Conservation (phyloP, 306 rosid species). For the Sophora flavescens region DNA sequence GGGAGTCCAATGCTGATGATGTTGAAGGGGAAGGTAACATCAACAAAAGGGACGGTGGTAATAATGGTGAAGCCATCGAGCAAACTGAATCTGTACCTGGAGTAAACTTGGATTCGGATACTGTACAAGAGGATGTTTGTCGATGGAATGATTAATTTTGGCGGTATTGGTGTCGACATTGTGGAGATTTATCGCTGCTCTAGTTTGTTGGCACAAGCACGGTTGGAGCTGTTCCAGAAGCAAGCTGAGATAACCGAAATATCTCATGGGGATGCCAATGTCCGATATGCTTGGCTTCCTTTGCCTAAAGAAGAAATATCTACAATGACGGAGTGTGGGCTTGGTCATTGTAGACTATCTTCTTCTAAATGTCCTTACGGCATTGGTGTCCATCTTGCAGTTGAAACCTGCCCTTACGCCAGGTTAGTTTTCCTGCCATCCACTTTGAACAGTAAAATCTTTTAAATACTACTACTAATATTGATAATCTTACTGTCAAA, state of each 20-base stretch:
- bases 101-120: conserved; percentile 51
- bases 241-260: conserved; percentile 64
- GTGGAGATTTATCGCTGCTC: conserved; percentile 61
- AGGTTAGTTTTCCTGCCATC: conserved; percentile 70
- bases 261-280: conserved; percentile 73
- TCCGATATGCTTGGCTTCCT: conserved; percentile 86
- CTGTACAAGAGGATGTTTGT: conserved; percentile 70
- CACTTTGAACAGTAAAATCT: no score
- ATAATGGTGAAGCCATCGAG: conserved; percentile 53
- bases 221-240: conserved; percentile 75
- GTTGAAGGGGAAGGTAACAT: conserved; percentile 71
- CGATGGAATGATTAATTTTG: conserved; percentile 56
- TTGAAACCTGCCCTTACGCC: conserved; percentile 55
- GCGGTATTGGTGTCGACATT: conserved; percentile 44
- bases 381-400: conserved; percentile 75
- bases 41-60: conserved; percentile 47
- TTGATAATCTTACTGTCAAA: not conserved
- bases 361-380: conserved; percentile 63
- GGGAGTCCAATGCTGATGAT: conserved; percentile 73
- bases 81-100: conserved; percentile 49
- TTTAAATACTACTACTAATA: not conserved
- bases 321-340: conserved; percentile 67
- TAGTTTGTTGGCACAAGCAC: conserved; percentile 54
- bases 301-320: conserved; percentile 65
- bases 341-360: conserved; percentile 70